These are phyloP conservation scores for Gracilaria gracilis DNA, from an alignment of 23 red algal genomes.

Conservation along the genomic window DNA sequence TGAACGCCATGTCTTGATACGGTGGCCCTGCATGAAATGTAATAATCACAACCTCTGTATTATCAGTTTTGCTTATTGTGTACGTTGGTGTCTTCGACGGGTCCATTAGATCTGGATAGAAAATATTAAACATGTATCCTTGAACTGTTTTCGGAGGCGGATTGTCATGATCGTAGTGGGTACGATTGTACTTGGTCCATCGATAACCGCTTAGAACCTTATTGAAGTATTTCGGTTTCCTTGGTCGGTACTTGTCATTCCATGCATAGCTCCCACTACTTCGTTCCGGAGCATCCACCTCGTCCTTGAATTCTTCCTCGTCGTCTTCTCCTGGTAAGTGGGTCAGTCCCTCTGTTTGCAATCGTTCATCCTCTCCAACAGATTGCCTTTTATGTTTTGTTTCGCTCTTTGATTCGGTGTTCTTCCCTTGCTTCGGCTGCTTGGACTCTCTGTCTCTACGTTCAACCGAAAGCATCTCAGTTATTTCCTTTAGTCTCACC, in stretches of 20 bases:
- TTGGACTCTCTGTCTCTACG: conserved; percentile 10
- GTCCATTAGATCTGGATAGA: conserved; percentile 90
- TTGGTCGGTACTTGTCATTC: conserved; percentile 85
- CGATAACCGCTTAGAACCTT: conserved; percentile 86
- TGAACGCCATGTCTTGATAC: conserved; percentile 82
- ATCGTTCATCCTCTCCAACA: neutral
- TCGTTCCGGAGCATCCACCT: conserved; percentile 43
- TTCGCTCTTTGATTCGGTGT: neutral
- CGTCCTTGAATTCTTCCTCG: conserved; percentile 82
- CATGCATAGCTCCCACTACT: conserved; percentile 28
- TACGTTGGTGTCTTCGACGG: conserved; percentile 71
- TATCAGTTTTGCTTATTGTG: conserved; percentile 53
- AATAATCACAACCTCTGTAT: conserved; percentile 81
- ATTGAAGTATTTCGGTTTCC: conserved; percentile 88
- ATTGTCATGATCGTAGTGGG: conserved; percentile 95
- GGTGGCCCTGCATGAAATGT: conserved; percentile 85
- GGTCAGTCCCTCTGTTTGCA: neutral
- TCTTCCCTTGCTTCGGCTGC: neutral
- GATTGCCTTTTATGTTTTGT: neutral
- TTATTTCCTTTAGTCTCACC: conserved; percentile 25
- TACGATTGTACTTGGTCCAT: conserved; percentile 97
- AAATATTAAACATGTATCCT: conserved; percentile 97
- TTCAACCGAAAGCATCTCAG: conserved; percentile 27
- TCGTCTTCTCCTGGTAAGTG: conserved; percentile 44
- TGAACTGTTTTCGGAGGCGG: conserved; percentile 93